These are phyloP conservation scores for Cyclanthera cordifolia DNA, from an alignment of 306 rosid species.

Conservation along the genomic window DNA sequence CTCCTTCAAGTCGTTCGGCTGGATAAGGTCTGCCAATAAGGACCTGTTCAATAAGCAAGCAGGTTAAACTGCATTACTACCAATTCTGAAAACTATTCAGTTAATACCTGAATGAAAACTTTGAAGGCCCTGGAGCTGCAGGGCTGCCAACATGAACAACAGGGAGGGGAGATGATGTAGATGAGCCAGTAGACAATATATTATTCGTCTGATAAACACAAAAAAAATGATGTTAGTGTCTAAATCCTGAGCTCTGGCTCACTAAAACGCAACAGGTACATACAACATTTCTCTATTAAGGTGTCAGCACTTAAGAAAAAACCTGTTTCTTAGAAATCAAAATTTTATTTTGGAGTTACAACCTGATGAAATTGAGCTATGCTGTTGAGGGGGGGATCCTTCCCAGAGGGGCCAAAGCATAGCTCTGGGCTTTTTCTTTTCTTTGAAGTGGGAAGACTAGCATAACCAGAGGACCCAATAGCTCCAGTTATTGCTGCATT, in stretches of 20 bases:
- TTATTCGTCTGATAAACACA: slow-evolving; percentile 48
- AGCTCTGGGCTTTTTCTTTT: slow-evolving; percentile 66
- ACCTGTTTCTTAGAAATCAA: neutral
- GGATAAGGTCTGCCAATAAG: slow-evolving; percentile 86
- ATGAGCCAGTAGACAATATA: slow-evolving; percentile 31
- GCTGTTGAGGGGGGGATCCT: slow-evolving; percentile 56
- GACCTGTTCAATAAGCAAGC: slow-evolving; percentile 38
- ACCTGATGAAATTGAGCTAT: slow-evolving; percentile 70
- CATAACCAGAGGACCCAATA: slow-evolving; percentile 81
- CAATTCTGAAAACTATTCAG: slow-evolving; percentile 12
- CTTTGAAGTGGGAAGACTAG: slow-evolving; percentile 56
- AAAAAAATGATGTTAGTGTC: neutral
- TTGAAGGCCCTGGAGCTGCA: slow-evolving; percentile 61
- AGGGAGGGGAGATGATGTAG: slow-evolving; percentile 39
- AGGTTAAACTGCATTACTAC: slow-evolving; percentile 7
- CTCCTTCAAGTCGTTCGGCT: slow-evolving; percentile 75
- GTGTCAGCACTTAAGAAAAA: slow-evolving; percentile 16
- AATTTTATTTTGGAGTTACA: slow-evolving; percentile 8
- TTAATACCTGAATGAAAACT: slow-evolving; percentile 62
- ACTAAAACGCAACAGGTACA: neutral
- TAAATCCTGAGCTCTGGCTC: neutral
- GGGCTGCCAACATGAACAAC: slow-evolving; percentile 42
- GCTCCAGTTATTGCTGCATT: slow-evolving; percentile 99
- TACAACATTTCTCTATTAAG: neutral
- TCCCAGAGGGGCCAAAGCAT: slow-evolving; percentile 44